These are phyloP conservation scores for Blastobotrys persicus DNA, from an alignment of 1,139 yeast genomes.

Conservation along the genomic window DNA sequence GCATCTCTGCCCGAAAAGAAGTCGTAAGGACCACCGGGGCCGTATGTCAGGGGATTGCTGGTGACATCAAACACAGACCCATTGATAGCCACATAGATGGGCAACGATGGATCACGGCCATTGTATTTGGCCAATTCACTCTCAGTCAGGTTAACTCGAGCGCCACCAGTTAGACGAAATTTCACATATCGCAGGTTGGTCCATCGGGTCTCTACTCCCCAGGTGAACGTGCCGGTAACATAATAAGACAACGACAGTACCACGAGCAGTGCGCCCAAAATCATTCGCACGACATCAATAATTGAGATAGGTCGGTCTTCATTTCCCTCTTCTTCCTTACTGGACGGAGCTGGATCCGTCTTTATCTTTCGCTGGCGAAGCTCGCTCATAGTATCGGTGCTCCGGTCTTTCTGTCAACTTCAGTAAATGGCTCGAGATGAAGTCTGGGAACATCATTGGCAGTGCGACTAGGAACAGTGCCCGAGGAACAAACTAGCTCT, in stretches of 20 bases:
- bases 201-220: slow-evolving; percentile 51
- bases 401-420: no score
- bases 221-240: slow-evolving; percentile 37
- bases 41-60: slow-evolving; percentile 53
- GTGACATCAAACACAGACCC: slow-evolving; percentile 73
- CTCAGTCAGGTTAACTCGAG: slow-evolving; percentile 42
- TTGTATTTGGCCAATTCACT: slow-evolving; percentile 50
- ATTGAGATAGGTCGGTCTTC: slow-evolving; percentile 19
- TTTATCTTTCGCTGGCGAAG: slow-evolving; percentile 4
- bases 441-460: no score
- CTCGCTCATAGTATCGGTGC: slow-evolving; percentile 1
- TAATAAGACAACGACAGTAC: slow-evolving; percentile 45
- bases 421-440: no score
- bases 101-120: slow-evolving; percentile 51
- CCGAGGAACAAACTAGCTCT: no score
- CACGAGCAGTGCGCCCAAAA: slow-evolving; percentile 49
- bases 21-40: slow-evolving; percentile 62
- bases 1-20: slow-evolving; percentile 67
- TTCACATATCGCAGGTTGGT: slow-evolving; percentile 46
- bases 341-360: neutral
- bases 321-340: slow-evolving; percentile 7
- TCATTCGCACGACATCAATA: slow-evolving; percentile 46
- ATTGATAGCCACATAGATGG: slow-evolving; percentile 62
- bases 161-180: slow-evolving; percentile 30
- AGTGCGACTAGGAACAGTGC: no score